Base-by-base conservation (phyloP, 2,329 filamentous ascomycete species). In the Geoglossum cookeanum region DNA sequence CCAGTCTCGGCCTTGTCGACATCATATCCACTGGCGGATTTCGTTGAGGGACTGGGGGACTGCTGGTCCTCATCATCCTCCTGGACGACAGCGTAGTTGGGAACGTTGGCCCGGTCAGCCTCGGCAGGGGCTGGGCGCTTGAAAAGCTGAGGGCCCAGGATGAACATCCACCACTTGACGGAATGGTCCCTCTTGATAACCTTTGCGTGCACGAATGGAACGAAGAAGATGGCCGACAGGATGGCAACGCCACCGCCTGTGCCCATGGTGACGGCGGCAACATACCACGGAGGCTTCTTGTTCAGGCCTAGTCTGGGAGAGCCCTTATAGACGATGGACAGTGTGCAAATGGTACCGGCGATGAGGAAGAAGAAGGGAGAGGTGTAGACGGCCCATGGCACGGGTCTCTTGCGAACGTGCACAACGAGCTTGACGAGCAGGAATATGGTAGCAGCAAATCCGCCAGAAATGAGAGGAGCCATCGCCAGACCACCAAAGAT, bases 241-340 rank as follows among this genome's bases (percentile, higher is more conserved):
- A 81, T 4, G 54, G 69, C 73, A 37, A 88, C 69, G 58, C 79
- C 83, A 52, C 69, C 72, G 60, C 83, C 84, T 39, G 74, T 75
- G 45, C 84, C 83, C 59, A 87, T 65, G 17, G 80, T 82, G 60
- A 87, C 83, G 13, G 77, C 70, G 9, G 75, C 82, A 60, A 88
- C 78, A 65, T 79, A 88, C 76, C 78, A 81, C 7, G 69, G 68
- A 1, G 84, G 81, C 74, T 83, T 84, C 70, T 83, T 78, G 71
- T 71, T 74, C 32, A 87, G 72, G 27, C 76, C 75, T 33, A 86
- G 76, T 59, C 74, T 81, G 29, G 85, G 84, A 8, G 84, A 87
- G 35, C 85, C 85, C 75, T 89, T 88, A 77, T 87, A 88, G 63
- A 89, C 84, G 63, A 90, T 81, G 48, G 83, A 87, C 4, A 90